Conservation (phyloP, 805 yeast species). For the Wickerhamia fluorescens region DNA sequence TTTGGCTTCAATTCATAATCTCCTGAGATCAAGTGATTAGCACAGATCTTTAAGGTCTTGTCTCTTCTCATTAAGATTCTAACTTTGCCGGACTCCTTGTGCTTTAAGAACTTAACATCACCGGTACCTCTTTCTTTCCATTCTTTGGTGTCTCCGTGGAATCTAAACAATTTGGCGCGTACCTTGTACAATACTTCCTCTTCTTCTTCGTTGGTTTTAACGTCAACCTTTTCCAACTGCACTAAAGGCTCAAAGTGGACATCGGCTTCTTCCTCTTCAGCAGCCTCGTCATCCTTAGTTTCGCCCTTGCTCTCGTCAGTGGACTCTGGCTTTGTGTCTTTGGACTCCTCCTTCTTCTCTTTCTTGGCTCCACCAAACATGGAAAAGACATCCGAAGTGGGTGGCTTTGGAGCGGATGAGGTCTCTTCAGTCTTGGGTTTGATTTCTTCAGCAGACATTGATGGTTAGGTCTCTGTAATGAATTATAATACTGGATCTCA, state of each 20-base stretch:
- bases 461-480: too few species aligned
- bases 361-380: conserved; percentile 87
- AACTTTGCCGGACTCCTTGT: conserved; percentile 73
- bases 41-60: conserved; percentile 95
- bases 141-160: conserved; percentile 75
- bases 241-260: conserved; percentile 97
- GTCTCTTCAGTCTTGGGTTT: conserved; percentile 18
- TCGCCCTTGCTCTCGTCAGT: conserved; percentile 26
- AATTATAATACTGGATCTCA: conserved; percentile 2
- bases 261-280: conserved; percentile 58
- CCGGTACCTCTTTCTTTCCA: conserved; percentile 99
- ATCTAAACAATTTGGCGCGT: conserved; percentile 92
- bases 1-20: conserved; percentile 84
- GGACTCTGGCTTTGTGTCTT: conserved; percentile 27
- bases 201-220: conserved; percentile 89
- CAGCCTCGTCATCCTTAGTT: conserved; percentile 48
- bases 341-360: conserved; percentile 48
- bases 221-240: conserved; percentile 90
- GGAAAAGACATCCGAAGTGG: conserved; percentile 79
- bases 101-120: conserved; percentile 91
- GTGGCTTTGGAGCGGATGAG: conserved; percentile 46
- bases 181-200: conserved; percentile 80
- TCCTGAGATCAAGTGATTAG: conserved; percentile 84
- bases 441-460: conserved; percentile 28
- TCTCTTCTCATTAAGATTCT: conserved; percentile 98